phyloP scores from a whole-genome alignment of 495 filamentous ascomycete species.

The Peziza echinospora region DNA sequence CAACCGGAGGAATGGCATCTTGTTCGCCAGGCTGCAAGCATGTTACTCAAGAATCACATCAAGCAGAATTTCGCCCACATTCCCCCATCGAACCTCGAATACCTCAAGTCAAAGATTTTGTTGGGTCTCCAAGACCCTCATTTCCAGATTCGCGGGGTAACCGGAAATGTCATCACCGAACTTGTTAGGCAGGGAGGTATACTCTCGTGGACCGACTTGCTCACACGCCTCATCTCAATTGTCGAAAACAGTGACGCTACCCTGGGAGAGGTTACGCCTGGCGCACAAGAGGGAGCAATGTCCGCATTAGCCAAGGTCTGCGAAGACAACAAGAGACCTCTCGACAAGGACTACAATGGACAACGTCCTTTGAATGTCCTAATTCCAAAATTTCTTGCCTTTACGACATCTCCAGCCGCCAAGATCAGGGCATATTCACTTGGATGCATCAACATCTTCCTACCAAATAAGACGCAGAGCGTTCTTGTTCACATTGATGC shows the following conservation, averaged over 20 bases:
- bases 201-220: conserved; percentile 71
- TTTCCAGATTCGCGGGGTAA: conserved; percentile 62
- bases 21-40: conserved; percentile 64
- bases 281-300: conserved; percentile 84
- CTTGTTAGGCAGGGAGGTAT: conserved; percentile 67
- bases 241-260: conserved; percentile 40
- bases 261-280: conserved; percentile 36
- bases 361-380: conserved; percentile 72
- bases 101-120: conserved; percentile 59
- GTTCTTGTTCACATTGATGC: conserved; percentile 54
- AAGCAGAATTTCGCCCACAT: conserved; percentile 47
- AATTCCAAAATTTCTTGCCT: conserved; percentile 75
- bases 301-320: conserved; percentile 82
- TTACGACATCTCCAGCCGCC: conserved; percentile 47
- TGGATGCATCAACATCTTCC: conserved; percentile 73
- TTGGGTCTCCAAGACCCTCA: conserved; percentile 61
- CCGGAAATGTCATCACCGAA: conserved; percentile 92
- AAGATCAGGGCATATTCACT: conserved; percentile 63
- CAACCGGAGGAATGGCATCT: conserved; percentile 40
- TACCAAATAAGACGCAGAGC: conserved; percentile 55
- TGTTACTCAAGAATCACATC: conserved; percentile 91
- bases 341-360: conserved; percentile 70
- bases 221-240: conserved; percentile 57
- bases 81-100: conserved; percentile 40
- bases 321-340: conserved; percentile 73